These are phyloP conservation scores for Barnettozyma wickerhamii DNA, from an alignment of 805 yeast genomes.

Conservation along the genomic window DNA sequence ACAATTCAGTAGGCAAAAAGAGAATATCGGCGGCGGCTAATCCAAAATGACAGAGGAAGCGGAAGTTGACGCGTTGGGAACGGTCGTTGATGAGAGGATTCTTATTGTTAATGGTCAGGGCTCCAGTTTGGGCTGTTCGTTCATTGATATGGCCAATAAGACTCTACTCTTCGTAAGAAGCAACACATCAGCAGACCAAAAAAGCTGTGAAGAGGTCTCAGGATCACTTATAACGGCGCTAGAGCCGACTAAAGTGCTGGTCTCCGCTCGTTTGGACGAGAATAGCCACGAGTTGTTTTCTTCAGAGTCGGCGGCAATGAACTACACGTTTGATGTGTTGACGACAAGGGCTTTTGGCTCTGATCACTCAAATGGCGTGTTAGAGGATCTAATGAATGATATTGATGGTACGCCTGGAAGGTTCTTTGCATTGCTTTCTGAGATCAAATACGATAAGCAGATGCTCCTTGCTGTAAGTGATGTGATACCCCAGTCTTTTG, in stretches of 20 bases:
- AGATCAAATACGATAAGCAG: not conserved
- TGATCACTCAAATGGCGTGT: not conserved
- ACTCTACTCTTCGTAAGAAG: not conserved
- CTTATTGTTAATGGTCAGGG: not conserved
- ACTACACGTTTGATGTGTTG: not conserved
- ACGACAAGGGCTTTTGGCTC: not conserved
- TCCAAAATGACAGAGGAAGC: not conserved
- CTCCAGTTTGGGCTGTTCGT: not conserved
- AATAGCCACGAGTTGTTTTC: not conserved
- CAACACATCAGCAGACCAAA: not conserved
- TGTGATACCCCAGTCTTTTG: not conserved
- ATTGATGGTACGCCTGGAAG: not conserved
- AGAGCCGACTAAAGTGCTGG: not conserved
- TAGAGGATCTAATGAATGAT: slow-evolving; percentile 1
- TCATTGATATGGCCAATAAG: not conserved
- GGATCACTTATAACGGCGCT: not conserved
- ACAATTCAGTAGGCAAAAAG: no score
- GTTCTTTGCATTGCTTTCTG: slow-evolving; percentile 1
- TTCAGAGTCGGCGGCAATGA: not conserved
- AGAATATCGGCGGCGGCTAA: no score
- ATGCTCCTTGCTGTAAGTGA: slow-evolving; percentile 1
- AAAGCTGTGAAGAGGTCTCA: not conserved
- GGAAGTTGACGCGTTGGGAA: not conserved
- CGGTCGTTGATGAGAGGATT: not conserved
- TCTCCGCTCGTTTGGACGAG: slow-evolving; percentile 1